Base-by-base conservation (phyloP, 2,329 filamentous ascomycete species). In the Penicillium sclerotiorum region DNA sequence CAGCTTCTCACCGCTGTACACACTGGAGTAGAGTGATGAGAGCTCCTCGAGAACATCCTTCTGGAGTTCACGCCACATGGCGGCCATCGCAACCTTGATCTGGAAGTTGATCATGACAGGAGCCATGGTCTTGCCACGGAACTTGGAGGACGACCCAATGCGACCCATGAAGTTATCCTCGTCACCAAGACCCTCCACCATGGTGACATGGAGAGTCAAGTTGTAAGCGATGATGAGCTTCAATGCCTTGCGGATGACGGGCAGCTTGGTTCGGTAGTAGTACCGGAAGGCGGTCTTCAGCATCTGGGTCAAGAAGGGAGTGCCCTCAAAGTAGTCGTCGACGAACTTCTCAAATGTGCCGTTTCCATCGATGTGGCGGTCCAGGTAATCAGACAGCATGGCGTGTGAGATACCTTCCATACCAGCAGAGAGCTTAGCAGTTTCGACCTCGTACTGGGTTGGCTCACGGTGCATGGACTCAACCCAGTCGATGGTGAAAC, bases 101-200 rank as follows among this genome's bases (percentile, higher is more conserved):
- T 96, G 90, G 83, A 96, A 96, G 80, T 96, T 97, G 83, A 97
- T 95, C 92, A 97, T 95, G 68, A 96, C 92, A 11, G 93, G 93
- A 13, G 93, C 93, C 56, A 96, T 86, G 28, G 88, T 92, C 78
- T 93, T 93, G 66, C 92, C 92, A 63, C 83, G 87, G 79, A 88
- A 96, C 70, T 90, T 94, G 59, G 90, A 95, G 46, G 87, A 83
- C 64, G 89, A 84, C 64, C 94, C 85, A 57, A 97, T 93, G 76
- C 89, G 87, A 57, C 92, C 93, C 47, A 89, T 80, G 67, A 92
- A 79, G 20, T 79, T 76, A 56, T 90, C 84, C 65, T 96, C 90
- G 12, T 90, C 86, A 17, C 89, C 89, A 52, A 94, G 82, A 59
- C 90, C 90, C 74, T 96, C 90, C 21, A 96, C 87, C 83, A 96